Evolutionary conservation across 495 filamentous ascomycete genomes (phyloP).

Genomic region (Penicillium tannophilum): DNA sequence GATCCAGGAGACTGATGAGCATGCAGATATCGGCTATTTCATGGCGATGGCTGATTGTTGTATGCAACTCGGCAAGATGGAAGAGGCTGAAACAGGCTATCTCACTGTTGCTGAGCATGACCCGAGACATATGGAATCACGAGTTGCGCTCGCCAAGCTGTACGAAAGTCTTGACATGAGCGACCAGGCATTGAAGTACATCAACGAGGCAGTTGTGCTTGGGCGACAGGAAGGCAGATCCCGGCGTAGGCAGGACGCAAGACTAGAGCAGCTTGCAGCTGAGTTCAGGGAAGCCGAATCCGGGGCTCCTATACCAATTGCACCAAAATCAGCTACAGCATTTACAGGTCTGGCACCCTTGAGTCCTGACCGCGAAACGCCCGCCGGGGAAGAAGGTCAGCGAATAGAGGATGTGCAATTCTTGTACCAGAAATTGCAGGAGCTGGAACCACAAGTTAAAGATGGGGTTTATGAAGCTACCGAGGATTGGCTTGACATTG

Average conservation of each 20-base stretch:
- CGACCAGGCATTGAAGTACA: slow-evolving; percentile 71
- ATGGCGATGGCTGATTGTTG: slow-evolving; percentile 77
- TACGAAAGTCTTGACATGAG: slow-evolving; percentile 70
- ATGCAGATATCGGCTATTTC: slow-evolving; percentile 62
- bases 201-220: slow-evolving; percentile 72
- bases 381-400: slow-evolving; percentile 36
- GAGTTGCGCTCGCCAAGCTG: slow-evolving; percentile 75
- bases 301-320: slow-evolving; percentile 17
- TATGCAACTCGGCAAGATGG: slow-evolving; percentile 57
- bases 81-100: slow-evolving; percentile 75
- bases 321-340: slow-evolving; percentile 31
- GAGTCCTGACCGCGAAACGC: slow-evolving; percentile 19
- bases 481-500: slow-evolving; percentile 72
- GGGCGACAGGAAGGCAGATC: slow-evolving; percentile 44
- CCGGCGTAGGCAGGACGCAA: slow-evolving; percentile 41
- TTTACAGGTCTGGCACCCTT: slow-evolving; percentile 19
- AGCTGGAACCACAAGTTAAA: slow-evolving; percentile 52
- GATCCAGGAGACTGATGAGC: slow-evolving; percentile 58
- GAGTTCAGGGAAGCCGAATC: slow-evolving; percentile 38
- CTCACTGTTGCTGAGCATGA: slow-evolving; percentile 70
- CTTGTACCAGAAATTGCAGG: slow-evolving; percentile 57
- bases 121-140: slow-evolving; percentile 65
- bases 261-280: slow-evolving; percentile 45
- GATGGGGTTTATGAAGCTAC: slow-evolving; percentile 55
- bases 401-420: slow-evolving; percentile 54